Base-by-base conservation (phyloP, 306 rosid genomes). In the Cicer yamashitae region DNA sequence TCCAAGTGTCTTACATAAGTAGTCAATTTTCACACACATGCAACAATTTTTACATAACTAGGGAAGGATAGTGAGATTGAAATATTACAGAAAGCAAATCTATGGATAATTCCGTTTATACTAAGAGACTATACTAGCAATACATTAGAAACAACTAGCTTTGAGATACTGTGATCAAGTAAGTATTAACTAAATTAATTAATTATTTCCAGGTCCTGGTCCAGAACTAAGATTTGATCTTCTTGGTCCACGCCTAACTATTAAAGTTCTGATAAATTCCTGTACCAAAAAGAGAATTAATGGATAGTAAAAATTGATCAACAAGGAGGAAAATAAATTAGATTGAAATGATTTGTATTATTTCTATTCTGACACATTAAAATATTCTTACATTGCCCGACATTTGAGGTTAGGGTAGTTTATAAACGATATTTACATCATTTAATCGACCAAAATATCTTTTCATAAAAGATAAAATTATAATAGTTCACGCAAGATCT, bases 201-300 rank as follows among this genome's bases (percentile, higher is more conserved):
- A 65, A 65, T 65, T 65, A 65, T 9, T 43, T 51, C 70, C 70
- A 15, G 52, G 52, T 10, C 52, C 9, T 43, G 52, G 6, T 17
- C 70, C 70, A 0, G 14, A 5, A 65, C 52, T 65, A 65, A 44
- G 38, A 43, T 18, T 37, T 43, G 70, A 44, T 65, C 38, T 65
- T 65, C 70, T 43, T 65, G 10, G 70, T 43, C 70, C 15, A 11
- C 70, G 18, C 22, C 68, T 65, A 41, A 65, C 0, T 17, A 65
- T 20, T 46, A 65, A 17, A 41, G 48, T 65, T 2, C 70, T 65
- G 38, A 65, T 18, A 43, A 65, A 2, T 17, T 65, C 51, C 70
- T 41, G 37, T 17, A 15, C 12, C 6, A 65, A 65, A 65, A 43
- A 65, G 14, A 65, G 1, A 65, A 43, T 30, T 30, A 30, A 30